A percentile compares a stretch with the other conserved stretches of the same genome.
Conservation (phyloP, 148 eudicot species). For the Spergularia marina region DNA sequence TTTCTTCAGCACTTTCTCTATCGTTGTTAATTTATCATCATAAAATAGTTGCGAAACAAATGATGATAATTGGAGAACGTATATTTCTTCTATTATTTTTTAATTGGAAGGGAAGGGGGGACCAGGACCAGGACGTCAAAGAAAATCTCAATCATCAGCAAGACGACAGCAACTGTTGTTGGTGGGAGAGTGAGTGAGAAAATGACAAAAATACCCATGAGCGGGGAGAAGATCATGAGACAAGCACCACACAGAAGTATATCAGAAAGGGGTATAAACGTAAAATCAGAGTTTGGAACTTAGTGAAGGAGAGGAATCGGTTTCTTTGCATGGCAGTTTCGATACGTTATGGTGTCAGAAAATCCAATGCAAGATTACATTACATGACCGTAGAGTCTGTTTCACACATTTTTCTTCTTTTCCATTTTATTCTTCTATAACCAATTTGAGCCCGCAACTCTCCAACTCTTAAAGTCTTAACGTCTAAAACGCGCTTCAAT, state of each 20-base stretch:
- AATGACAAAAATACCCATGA: conserved; percentile 17
- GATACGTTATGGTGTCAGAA: conserved; percentile 63
- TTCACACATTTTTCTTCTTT: conserved; percentile 12
- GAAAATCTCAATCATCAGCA: conserved; percentile 41
- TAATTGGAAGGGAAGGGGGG: conserved; percentile 19
- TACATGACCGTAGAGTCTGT: conserved; percentile 33
- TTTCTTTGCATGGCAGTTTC: conserved; percentile 40
- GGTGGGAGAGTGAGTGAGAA: not conserved
- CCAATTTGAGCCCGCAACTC: not conserved
- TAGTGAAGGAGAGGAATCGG: not conserved
- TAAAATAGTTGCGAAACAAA: not conserved
- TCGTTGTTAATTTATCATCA: not conserved
- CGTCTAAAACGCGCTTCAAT: too few relatives aligned
- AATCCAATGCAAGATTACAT: conserved; percentile 75
- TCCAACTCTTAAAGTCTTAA: not conserved
- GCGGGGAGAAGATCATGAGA: not conserved
- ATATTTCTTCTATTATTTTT: not conserved
- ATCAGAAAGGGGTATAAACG: conserved; percentile 9
- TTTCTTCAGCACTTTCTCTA: too few relatives aligned
- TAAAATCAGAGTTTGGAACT: conserved; percentile 18
- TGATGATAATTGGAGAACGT: too few relatives aligned
- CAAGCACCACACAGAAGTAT: not conserved
- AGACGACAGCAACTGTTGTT: conserved; percentile 22
- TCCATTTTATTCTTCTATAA: too few relatives aligned
- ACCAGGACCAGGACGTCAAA: conserved; percentile 32